Evolutionary conservation across 2,329 filamentous ascomycete genomes (phyloP).

Genomic region (Fusarium vanettenii): DNA sequence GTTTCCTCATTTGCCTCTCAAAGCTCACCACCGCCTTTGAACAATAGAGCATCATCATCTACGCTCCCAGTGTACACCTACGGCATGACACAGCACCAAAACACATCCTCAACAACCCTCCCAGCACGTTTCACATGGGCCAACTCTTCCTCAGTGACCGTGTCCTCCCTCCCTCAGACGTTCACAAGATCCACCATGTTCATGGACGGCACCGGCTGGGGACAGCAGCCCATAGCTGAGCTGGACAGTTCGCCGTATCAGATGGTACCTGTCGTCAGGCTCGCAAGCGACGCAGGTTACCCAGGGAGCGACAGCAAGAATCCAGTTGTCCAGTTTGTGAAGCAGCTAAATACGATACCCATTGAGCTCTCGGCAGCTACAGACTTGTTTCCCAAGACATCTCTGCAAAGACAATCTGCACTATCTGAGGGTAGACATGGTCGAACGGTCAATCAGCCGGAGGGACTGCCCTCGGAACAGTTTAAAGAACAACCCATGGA

Average conservation of each 20-base stretch:
- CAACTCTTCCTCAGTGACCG: conserved; percentile 17
- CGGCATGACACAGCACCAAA: neutral
- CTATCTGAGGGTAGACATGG: neutral
- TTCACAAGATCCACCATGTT: neutral
- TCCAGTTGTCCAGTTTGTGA: neutral
- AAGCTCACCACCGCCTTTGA: neutral
- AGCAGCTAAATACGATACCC: conserved; percentile 18
- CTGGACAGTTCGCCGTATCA: conserved; percentile 19
- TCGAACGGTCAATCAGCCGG: neutral
- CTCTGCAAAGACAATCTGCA: neutral
- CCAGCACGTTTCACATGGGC: conserved; percentile 18
- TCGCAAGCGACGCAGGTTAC: neutral
- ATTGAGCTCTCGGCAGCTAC: conserved; percentile 18
- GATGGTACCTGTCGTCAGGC: conserved; percentile 4
- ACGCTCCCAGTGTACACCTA: neutral
- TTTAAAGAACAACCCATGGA: neutral
- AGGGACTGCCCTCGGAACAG: neutral
- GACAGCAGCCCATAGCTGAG: conserved; percentile 18
- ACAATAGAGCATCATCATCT: neutral
- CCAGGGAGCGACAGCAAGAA: neutral
- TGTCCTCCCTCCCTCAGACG: neutral
- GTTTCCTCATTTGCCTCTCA: neutral
- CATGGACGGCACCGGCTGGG: neutral
- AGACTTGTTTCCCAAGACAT: neutral
- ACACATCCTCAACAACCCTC: neutral